Evolutionary conservation across 495 filamentous ascomycete genomes (phyloP).

Genomic region (Xylaria nigripes): DNA sequence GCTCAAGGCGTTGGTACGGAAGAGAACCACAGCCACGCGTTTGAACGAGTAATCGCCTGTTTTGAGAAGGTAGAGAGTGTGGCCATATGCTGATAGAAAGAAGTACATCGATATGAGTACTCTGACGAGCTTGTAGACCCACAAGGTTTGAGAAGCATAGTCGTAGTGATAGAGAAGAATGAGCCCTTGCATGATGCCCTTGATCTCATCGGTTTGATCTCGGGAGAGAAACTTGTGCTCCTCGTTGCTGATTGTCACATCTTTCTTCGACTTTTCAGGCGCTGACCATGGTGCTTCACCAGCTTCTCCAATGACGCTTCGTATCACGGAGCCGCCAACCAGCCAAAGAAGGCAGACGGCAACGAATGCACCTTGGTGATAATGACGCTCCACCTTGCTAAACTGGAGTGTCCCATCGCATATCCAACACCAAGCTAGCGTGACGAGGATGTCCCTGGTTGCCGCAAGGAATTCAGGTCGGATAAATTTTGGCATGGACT

Average conservation of each 20-base stretch:
- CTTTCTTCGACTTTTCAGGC: slow-evolving; percentile 7
- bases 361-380: slow-evolving; percentile 33
- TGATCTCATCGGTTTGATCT: slow-evolving; percentile 55
- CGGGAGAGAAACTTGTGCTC: slow-evolving; percentile 37
- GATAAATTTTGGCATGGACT: slow-evolving; percentile 7
- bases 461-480: slow-evolving; percentile 3
- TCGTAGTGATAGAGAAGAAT: slow-evolving; percentile 54
- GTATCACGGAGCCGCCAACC: slow-evolving; percentile 30
- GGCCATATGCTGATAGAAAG: slow-evolving; percentile 54
- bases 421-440: slow-evolving; percentile 44
- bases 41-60: slow-evolving; percentile 48
- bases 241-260: not conserved
- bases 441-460: slow-evolving; percentile 27
- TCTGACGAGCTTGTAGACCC: slow-evolving; percentile 47
- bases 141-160: slow-evolving; percentile 40
- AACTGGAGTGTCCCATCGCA: slow-evolving; percentile 50
- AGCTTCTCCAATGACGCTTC: slow-evolving; percentile 15
- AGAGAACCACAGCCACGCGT: slow-evolving; percentile 40
- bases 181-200: slow-evolving; percentile 55
- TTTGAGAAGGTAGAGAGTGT: slow-evolving; percentile 47
- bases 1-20: slow-evolving; percentile 50
- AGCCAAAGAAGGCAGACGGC: slow-evolving; percentile 25
- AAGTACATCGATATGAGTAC: slow-evolving; percentile 52
- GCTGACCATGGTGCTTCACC: slow-evolving; percentile 8
- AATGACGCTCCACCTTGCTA: slow-evolving; percentile 49